A percentile compares a stretch with the other conserved stretches of the same genome.
Evolutionary conservation across 2,329 filamentous ascomycete species (phyloP).

Genomic region (Fusarium irregulare): DNA sequence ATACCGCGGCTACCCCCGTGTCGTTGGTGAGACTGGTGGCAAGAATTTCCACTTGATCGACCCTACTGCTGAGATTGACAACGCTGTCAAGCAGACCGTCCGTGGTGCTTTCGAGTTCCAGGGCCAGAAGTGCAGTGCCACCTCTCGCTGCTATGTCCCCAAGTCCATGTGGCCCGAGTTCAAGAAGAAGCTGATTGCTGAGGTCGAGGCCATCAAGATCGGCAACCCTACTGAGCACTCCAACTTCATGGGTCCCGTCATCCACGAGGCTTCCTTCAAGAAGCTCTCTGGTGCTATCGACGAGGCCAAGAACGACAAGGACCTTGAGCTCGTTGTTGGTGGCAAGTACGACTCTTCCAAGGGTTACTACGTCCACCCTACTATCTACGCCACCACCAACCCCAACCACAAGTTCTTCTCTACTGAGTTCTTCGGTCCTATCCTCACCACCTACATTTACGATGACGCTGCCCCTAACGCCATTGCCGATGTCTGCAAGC

Average conservation of each 20-base stretch:
- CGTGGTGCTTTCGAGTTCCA: conserved; percentile 92
- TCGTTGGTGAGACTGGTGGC: conserved; percentile 90
- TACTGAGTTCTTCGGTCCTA: conserved; percentile 84
- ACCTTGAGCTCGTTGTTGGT: conserved; percentile 78
- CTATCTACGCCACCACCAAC: conserved; percentile 80
- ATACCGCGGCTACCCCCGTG: conserved; percentile 86
- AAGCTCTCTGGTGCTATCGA: conserved; percentile 83
- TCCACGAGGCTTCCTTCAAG: conserved; percentile 83
- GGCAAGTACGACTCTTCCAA: conserved; percentile 81
- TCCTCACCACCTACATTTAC: conserved; percentile 81
- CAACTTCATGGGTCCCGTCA: conserved; percentile 90
- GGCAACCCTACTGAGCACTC: conserved; percentile 75
- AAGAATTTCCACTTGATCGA: conserved; percentile 95
- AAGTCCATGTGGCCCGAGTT: conserved; percentile 80
- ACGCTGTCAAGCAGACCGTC: conserved; percentile 83
- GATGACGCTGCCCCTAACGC: conserved; percentile 71
- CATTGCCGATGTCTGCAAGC: conserved; percentile 68
- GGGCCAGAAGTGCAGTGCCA: conserved; percentile 91
- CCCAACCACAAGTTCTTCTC: conserved; percentile 79
- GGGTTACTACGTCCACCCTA: conserved; percentile 87
- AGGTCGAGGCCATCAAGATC: conserved; percentile 76
- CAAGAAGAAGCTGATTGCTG: conserved; percentile 72
- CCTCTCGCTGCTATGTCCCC: conserved; percentile 82
- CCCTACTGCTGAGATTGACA: conserved; percentile 78
- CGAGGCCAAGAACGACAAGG: conserved; percentile 78